These are phyloP conservation scores for Lactifluus pinguis DNA, from an alignment of 768 basidiomycete genomes.

Conservation along the genomic window DNA sequence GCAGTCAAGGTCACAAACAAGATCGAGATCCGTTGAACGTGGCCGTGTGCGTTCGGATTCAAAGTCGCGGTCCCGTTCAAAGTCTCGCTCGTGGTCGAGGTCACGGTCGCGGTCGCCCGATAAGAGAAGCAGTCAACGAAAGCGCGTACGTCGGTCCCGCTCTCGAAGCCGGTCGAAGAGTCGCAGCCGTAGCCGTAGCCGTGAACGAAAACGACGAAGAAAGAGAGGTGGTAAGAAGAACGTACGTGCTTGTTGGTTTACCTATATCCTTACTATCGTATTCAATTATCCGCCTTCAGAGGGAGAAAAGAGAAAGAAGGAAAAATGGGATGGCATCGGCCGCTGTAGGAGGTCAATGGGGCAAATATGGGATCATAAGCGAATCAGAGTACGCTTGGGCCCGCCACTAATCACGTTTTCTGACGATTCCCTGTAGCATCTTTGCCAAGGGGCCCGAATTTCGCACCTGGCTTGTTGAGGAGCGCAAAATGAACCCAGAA, in stretches of 20 bases:
- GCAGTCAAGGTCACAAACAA: slow-evolving; percentile 14
- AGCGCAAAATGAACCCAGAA: slow-evolving; percentile 86
- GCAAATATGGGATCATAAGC: slow-evolving; percentile 79
- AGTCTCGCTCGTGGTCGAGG: slow-evolving; percentile 10
- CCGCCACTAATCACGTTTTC: background rate
- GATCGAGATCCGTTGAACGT: slow-evolving; percentile 12
- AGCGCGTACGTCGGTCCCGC: slow-evolving; percentile 32
- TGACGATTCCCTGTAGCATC: slow-evolving; percentile 40
- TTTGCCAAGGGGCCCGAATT: slow-evolving; percentile 82
- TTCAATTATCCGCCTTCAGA: slow-evolving; percentile 23
- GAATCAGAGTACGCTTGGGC: slow-evolving; percentile 65
- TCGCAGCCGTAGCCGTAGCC: slow-evolving; percentile 21
- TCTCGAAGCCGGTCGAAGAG: slow-evolving; percentile 33
- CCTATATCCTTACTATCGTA: background rate
- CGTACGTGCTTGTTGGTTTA: slow-evolving; percentile 24
- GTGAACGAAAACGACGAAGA: slow-evolving; percentile 30
- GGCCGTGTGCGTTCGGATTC: slow-evolving; percentile 15
- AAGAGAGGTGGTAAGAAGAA: slow-evolving; percentile 34
- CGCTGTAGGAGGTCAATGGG: slow-evolving; percentile 65
- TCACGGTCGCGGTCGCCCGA: slow-evolving; percentile 17
- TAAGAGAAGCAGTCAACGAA: slow-evolving; percentile 31
- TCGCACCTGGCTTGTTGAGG: slow-evolving; percentile 87
- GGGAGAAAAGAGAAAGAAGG: slow-evolving; percentile 57
- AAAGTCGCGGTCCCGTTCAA: slow-evolving; percentile 17
- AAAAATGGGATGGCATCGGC: slow-evolving; percentile 51